Evolutionary conservation across 1,284 basidiomycete species (phyloP), one percentile per base, ranked within the genome.

Genomic region (Cutaneotrichosporon sp.): DNA sequence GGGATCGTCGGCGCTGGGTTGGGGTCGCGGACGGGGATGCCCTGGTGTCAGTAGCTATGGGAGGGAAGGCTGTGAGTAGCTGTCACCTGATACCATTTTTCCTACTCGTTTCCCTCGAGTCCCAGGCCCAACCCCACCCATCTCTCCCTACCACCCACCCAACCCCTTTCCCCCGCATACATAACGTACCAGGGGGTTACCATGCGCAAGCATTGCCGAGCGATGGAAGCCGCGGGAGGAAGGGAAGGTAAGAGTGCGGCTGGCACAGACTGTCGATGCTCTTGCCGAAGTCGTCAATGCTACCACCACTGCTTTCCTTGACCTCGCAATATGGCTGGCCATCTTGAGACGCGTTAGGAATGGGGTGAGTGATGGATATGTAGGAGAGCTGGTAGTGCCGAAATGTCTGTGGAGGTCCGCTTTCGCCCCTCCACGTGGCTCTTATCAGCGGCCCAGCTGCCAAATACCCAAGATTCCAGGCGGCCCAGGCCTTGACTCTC

Each of bases 1-100:
- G 81, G 81, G 42, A 81, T 72, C 7, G 72, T 76, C 1, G 81
- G 81, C 18, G 80, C 70, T 2, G 79, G 76, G 63, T 79, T 79
- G 0, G 75, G 62, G 30, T 79, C 68, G 18, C 76, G 70, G 10
- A 71, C 63, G 0, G 80, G 80, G 34, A 81, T 77, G 22, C 80
- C 80, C 78, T 80, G 65, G 8, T 13, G 52, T 56, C n/a, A 65
- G 63, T 4, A 51, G 18, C 2, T 36, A 42, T 42, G 14, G 52
- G 31, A 32, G 9, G 40, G 47, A 26, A 22, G 47, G 18, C 26
- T 26, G 26, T 26, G 26, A 26, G 26, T 26, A 26, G 26, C 26
- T 26, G 3, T 3, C 26, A 26, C 26, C 26, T 26, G 26, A 26
- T 26, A 26, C 2, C 26, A 26, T 26, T 26, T 26, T 26, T 26